Conservation (phyloP, 2,329 filamentous ascomycete genomes). For the Alternaria angustiovoidea region DNA sequence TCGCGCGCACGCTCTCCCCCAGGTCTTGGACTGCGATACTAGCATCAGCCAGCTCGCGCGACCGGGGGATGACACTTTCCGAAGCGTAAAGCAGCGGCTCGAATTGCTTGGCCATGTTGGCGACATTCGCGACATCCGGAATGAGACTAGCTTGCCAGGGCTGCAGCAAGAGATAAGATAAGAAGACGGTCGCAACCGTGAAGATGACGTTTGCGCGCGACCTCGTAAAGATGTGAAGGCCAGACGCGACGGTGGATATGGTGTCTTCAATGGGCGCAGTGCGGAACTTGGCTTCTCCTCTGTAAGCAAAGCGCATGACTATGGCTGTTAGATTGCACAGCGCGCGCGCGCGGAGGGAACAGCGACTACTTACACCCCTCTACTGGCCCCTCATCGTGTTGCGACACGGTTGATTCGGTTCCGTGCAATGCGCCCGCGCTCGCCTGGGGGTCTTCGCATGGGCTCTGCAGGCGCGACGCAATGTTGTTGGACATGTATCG, state of each 20-base stretch:
- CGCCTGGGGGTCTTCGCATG: constrained; percentile 34
- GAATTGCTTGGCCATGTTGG: constrained; percentile 86
- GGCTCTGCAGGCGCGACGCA: constrained; percentile 47
- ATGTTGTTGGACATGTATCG: constrained; percentile 44
- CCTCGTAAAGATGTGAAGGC: constrained; percentile 68
- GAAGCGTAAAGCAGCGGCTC: constrained; percentile 96
- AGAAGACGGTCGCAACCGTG: constrained; percentile 67
- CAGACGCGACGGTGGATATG: constrained; percentile 69
- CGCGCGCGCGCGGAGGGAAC: constrained; percentile 4
- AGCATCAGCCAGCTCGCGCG: constrained; percentile 87
- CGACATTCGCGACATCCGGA: constrained; percentile 89
- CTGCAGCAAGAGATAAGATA: constrained; percentile 72
- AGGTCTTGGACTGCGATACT: constrained; percentile 95
- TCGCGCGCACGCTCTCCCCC: constrained; percentile 84
- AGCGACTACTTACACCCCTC: constrained; percentile 47
- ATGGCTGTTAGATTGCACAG: constrained; percentile 35
- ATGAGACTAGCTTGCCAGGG: constrained; percentile 72
- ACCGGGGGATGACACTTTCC: constrained; percentile 85
- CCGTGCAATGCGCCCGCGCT: constrained; percentile 30
- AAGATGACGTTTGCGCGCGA: constrained; percentile 74
- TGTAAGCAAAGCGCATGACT: constrained; percentile 89
- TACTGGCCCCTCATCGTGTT: constrained; percentile 37
- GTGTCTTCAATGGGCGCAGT: constrained; percentile 82
- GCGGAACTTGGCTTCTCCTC: constrained; percentile 86
- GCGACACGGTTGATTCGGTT: constrained; percentile 37